Evolutionary conservation across 768 basidiomycete genomes (phyloP).

Genomic region (Agaricus sinodeliciosus): DNA sequence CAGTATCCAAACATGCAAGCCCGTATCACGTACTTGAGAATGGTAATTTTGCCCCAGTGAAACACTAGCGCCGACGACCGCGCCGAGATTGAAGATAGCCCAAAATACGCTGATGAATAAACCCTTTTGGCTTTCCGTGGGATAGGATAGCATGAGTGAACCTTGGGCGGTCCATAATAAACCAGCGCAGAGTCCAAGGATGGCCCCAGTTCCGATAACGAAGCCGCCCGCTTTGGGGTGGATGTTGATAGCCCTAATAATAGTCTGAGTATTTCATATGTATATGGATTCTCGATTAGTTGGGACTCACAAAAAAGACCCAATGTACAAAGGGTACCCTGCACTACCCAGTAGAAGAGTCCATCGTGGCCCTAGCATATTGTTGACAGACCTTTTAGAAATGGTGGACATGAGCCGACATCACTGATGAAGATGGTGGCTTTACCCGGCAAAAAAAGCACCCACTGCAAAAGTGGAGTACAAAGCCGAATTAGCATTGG

Average conservation of each 20-base stretch:
- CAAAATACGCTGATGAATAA: conserved; percentile 73
- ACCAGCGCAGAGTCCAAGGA: conserved; percentile 67
- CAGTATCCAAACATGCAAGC: neutral
- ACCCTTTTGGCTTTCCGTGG: conserved; percentile 73
- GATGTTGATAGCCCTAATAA: conserved; percentile 56
- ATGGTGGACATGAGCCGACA: neutral
- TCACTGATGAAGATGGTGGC: neutral
- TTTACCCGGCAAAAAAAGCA: conserved; percentile 50
- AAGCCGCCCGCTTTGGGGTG: conserved; percentile 54
- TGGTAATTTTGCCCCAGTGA: conserved; percentile 66
- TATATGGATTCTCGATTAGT: neutral
- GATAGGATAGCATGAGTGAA: conserved; percentile 78
- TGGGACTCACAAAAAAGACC: conserved; percentile 54
- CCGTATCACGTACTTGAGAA: conserved; percentile 38
- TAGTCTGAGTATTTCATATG: neutral
- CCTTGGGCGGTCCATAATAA: conserved; percentile 81
- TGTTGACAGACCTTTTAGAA: conserved; percentile 58
- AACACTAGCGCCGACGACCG: conserved; percentile 71
- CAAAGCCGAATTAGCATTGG: conserved; percentile 63
- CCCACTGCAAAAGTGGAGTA: conserved; percentile 46
- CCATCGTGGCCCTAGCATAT: conserved; percentile 63
- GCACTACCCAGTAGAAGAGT: conserved; percentile 67
- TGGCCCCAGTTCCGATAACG: conserved; percentile 61
- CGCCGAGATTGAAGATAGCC: conserved; percentile 77
- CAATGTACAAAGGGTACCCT: conserved; percentile 73